These are phyloP conservation scores for Coix lacrymajobi DNA, from an alignment of 176 grass and related monocot genomes.

Conservation along the genomic window DNA sequence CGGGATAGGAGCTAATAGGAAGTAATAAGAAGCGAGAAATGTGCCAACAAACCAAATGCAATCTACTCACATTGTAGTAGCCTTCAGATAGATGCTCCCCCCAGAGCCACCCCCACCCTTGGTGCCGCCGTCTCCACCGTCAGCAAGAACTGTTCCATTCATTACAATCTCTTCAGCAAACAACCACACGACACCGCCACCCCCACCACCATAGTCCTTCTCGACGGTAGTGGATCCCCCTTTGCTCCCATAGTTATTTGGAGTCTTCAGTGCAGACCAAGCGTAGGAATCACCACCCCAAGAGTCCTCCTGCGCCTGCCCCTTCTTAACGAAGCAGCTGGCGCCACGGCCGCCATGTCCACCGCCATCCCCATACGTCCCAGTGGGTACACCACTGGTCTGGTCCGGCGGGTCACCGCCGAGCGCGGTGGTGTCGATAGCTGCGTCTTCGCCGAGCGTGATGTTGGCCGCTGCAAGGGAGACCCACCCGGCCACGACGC, in stretches of 20 bases:
- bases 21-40: background rate
- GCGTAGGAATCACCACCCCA: slow-evolving; percentile 93
- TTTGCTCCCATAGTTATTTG: slow-evolving; percentile 78
- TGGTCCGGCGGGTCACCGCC: slow-evolving; percentile 60
- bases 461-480: slow-evolving; percentile 54
- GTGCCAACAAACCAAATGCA: background rate
- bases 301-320: slow-evolving; percentile 75
- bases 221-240: slow-evolving; percentile 75
- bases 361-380: slow-evolving; percentile 72
- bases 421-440: slow-evolving; percentile 60
- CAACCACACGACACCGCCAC: slow-evolving; percentile 76
- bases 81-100: slow-evolving; percentile 82
- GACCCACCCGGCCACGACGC: slow-evolving; percentile 64
- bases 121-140: slow-evolving; percentile 67
- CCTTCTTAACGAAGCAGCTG: slow-evolving; percentile 70
- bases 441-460: slow-evolving; percentile 31
- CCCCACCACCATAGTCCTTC: slow-evolving; percentile 83
- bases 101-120: slow-evolving; percentile 91
- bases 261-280: slow-evolving; percentile 54
- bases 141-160: slow-evolving; percentile 59
- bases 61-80: slow-evolving; percentile 67
- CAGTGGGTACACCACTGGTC: slow-evolving; percentile 64
- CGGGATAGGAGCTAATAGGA: background rate
- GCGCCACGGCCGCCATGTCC: slow-evolving; percentile 83
- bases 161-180: slow-evolving; percentile 54